Evolutionary conservation across 176 grass and related monocot genomes (phyloP), one percentile per base, ranked within the genome.

Genomic region (Zizania latifolia): DNA sequence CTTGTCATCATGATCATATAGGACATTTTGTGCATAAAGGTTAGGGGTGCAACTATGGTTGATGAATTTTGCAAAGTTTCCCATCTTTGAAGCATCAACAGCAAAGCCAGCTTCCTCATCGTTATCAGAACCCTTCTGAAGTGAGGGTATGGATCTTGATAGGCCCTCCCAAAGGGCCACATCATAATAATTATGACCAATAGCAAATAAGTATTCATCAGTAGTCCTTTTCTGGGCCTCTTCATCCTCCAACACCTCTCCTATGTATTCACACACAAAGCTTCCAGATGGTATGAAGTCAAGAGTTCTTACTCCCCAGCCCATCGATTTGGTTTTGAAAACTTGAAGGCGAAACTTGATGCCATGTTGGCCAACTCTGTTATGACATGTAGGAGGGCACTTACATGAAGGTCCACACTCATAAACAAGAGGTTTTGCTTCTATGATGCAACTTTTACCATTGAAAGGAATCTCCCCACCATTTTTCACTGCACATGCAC

Each of bases 361-460:
- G 17, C 89, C 93, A 74, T 90, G 81, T 55, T 96, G 93, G 59
- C 86, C 71, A 48, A 90, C 93, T 82, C 93, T 90, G 31, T 96
- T 96, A 75, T 75, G 67, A 50, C 93, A 96, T 65, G 78, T 88
- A 46, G 89, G 84, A 72, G 87, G 87, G 60, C 89, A 96, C 62
- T 88, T 92, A 71, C 93, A 96, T 78, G 71, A 84, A 88, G 93
- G 84, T 11, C 93, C 93, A 66, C 93, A 96, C 76, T 96, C 93
- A 67, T 85, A 96, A 71, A 96, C 61, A 14, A 96, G 86, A 59
- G 89, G 91, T 58, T 84, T 96, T 80, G 90, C 93, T 77, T 83
- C 54, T 76, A 96, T 0, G 50, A 90, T 87, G 64, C 67, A 12
- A 8, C 93, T 79, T 66, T 81, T 92, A 26, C 83, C 44, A 27